A percentile compares a stretch with the other conserved stretches of the same genome.
These are phyloP conservation scores for Anaeromyces robustus DNA, from an alignment of 192 early-diverging fungal genomes.

Conservation along the genomic window DNA sequence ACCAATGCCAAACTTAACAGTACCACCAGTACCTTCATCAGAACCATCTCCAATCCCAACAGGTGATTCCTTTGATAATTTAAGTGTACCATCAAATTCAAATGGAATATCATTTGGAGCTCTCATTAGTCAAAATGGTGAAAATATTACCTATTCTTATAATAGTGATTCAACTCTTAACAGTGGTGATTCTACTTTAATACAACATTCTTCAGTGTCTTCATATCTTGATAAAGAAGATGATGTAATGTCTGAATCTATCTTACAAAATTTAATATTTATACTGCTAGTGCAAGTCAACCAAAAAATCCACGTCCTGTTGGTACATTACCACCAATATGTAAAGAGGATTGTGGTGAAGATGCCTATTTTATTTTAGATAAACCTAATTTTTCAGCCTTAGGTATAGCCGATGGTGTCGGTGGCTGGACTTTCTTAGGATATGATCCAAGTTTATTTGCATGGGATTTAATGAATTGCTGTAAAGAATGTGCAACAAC, in stretches of 20 bases:
- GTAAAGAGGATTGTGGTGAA: conserved; percentile 8
- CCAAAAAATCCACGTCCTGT: background rate
- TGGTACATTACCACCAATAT: background rate
- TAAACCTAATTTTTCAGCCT: background rate
- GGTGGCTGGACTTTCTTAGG: conserved; percentile 5
- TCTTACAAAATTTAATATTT: background rate
- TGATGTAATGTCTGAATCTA: background rate
- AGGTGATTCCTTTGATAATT: background rate
- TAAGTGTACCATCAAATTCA: background rate
- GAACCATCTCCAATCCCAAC: background rate
- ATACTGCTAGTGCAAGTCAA: background rate
- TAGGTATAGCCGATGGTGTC: conserved; percentile 8
- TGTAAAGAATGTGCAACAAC: background rate
- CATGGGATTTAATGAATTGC: conserved; percentile 11
- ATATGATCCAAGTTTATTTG: conserved; percentile 6
- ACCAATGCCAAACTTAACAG: background rate
- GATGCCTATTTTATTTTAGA: conserved; percentile 5
- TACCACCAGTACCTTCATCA: background rate
- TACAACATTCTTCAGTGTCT: background rate
- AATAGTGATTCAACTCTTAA: background rate
- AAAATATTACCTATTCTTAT: background rate
- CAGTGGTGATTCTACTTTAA: background rate
- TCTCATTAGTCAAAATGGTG: background rate
- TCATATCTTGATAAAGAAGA: background rate
- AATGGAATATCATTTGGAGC: background rate